Evolutionary conservation across 2,329 filamentous ascomycete genomes (phyloP).

Genomic region (Curvularia sp.): DNA sequence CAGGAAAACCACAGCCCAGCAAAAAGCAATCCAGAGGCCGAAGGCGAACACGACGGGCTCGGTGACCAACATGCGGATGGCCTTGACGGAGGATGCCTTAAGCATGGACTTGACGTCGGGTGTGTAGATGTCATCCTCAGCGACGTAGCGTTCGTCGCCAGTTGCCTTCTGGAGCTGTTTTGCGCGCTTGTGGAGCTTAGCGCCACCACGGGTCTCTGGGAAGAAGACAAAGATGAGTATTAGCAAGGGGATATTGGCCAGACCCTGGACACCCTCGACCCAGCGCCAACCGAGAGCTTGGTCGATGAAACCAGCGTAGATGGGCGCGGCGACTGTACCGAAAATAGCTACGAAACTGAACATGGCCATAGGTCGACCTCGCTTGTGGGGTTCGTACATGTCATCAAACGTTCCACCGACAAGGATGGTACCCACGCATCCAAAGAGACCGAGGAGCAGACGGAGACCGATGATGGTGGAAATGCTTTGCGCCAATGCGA

Average conservation of each 20-base stretch:
- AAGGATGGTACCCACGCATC: conserved; percentile 39
- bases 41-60: conserved; percentile 61
- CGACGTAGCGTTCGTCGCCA: conserved; percentile 60
- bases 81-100: conserved; percentile 60
- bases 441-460: conserved; percentile 38
- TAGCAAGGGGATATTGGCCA: conserved; percentile 60
- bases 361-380: conserved; percentile 41
- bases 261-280: conserved; percentile 62
- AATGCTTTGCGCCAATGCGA: conserved; percentile 34
- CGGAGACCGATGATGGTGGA: conserved; percentile 38
- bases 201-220: conserved; percentile 54
- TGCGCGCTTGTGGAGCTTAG: conserved; percentile 59
- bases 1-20: conserved; percentile 63
- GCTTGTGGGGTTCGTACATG: conserved; percentile 39
- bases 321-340: conserved; percentile 61
- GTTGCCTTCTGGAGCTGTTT: conserved; percentile 57
- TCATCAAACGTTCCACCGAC: conserved; percentile 41
- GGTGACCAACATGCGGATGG: conserved; percentile 58
- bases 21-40: conserved; percentile 61
- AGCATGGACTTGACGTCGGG: conserved; percentile 57
- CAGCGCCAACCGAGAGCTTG: conserved; percentile 62
- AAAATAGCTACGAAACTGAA: conserved; percentile 41
- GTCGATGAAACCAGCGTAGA: conserved; percentile 64
- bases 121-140: conserved; percentile 60
- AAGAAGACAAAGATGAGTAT: conserved; percentile 56